These are phyloP conservation scores for Cyberlindnera mycetangii DNA, from an alignment of 805 yeast species.

Conservation along the genomic window DNA sequence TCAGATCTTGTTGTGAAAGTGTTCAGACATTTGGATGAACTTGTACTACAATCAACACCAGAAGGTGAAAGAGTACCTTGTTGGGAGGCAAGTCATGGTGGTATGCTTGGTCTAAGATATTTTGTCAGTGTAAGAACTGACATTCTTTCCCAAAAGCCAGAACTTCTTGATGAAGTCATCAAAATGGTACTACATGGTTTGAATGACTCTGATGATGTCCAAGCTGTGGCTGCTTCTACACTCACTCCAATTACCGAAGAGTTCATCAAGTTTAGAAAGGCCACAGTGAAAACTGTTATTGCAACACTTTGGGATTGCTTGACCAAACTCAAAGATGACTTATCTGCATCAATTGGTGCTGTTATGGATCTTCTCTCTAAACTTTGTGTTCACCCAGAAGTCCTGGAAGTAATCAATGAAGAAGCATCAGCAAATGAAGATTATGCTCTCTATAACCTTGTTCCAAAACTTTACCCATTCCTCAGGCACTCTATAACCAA, in stretches of 20 bases:
- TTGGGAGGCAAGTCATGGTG: conserved; percentile 99
- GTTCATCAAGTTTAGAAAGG: conserved; percentile 63
- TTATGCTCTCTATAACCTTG: conserved; percentile 65
- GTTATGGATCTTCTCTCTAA: conserved; percentile 92
- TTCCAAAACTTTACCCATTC: conserved; percentile 92
- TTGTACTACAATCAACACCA: conserved; percentile 61
- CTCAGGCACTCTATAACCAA: conserved; percentile 89
- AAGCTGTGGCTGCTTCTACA: conserved; percentile 94
- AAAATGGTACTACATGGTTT: conserved; percentile 86
- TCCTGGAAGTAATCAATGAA: conserved; percentile 64
- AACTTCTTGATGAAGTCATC: conserved; percentile 65
- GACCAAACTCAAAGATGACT: conserved; percentile 81
- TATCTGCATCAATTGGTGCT: conserved; percentile 92
- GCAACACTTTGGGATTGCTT: conserved; percentile 89
- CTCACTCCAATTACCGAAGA: conserved; percentile 86
- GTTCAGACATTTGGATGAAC: conserved; percentile 59
- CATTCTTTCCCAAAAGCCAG: conserved; percentile 55
- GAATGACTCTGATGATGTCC: conserved; percentile 83
- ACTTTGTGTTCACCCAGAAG: conserved; percentile 77
- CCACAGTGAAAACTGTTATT: conserved; percentile 43
- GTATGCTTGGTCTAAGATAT: conserved; percentile 88
- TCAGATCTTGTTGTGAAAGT: conserved; percentile 54
- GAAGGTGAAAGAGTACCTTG: conserved; percentile 44
- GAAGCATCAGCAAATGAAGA: conserved; percentile 51
- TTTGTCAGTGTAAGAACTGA: conserved; percentile 88